Conservation (phyloP, 139 green algal genomes). For the Raphidocelis subcapitata region DNA sequence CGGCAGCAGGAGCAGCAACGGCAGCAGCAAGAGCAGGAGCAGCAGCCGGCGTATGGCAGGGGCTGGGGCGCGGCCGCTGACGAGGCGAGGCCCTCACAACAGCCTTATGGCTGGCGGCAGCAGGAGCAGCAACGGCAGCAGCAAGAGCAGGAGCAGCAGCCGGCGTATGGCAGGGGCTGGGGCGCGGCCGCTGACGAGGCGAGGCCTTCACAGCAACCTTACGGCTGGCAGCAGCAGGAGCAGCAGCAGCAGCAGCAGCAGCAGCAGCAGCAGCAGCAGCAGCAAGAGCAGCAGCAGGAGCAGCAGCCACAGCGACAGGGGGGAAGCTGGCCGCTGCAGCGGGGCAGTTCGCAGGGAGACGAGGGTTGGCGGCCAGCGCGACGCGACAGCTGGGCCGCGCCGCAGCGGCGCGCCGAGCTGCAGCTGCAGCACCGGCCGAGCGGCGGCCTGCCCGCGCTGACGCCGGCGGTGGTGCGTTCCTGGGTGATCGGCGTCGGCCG, state of each 20-base stretch:
- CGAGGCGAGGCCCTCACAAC: neutral
- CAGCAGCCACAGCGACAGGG: neutral
- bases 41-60: neutral
- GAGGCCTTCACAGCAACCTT: neutral
- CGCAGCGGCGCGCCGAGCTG: too few species aligned
- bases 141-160: neutral
- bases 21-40: neutral
- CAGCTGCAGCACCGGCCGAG: too few species aligned
- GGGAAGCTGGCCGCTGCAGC: too few species aligned
- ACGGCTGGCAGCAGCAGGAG: neutral
- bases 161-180: neutral
- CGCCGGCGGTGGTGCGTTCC: too few species aligned
- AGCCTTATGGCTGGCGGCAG: neutral
- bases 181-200: neutral
- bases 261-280: neutral
- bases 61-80: neutral
- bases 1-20: neutral
- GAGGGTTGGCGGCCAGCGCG: too few species aligned
- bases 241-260: neutral
- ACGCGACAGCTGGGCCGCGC: too few species aligned
- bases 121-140: constrained; percentile 3
- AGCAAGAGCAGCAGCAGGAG: constrained; percentile 1
- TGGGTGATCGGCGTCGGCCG: too few species aligned
- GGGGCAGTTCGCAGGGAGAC: too few species aligned
- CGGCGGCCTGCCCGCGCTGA: too few species aligned